A percentile compares a stretch with the other conserved stretches of the same genome.
These are phyloP conservation scores for Botrytis deweyae DNA, from an alignment of 2,329 filamentous ascomycete species.

Conservation along the genomic window DNA sequence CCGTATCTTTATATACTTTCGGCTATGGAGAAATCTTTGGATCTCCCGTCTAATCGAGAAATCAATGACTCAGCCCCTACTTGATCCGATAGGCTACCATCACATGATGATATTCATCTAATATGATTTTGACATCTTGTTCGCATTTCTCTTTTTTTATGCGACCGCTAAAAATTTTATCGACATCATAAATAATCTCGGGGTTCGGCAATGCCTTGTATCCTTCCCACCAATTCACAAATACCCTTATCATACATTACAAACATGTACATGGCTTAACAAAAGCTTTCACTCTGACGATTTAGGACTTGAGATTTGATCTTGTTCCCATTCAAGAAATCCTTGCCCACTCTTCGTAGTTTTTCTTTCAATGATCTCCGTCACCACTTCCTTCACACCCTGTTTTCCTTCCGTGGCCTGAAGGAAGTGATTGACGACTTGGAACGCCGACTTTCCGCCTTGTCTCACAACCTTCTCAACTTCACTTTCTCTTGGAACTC, in stretches of 20 bases:
- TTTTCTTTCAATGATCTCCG: constrained; percentile 61
- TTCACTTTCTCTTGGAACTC: constrained; percentile 68
- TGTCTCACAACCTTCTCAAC: constrained; percentile 48
- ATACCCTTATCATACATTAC: constrained; percentile 22
- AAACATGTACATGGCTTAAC: constrained; percentile 17
- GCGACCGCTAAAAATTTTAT: constrained; percentile 30
- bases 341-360: constrained; percentile 33
- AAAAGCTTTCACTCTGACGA: constrained; percentile 2
- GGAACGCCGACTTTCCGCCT: constrained; percentile 46
- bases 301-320: background rate
- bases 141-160: constrained; percentile 25
- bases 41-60: constrained; percentile 32
- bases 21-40: constrained; percentile 21
- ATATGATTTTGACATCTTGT: constrained; percentile 6
- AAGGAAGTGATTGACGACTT: constrained; percentile 65
- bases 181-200: constrained; percentile 15
- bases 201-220: constrained; percentile 21
- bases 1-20: constrained; percentile 34
- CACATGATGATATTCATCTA: constrained; percentile 33
- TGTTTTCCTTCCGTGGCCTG: constrained; percentile 61
- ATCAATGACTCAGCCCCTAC: constrained; percentile 33
- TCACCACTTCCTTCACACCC: constrained; percentile 66
- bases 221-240: constrained; percentile 29
- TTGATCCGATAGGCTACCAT: constrained; percentile 24
- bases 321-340: constrained; percentile 34